Evolutionary conservation across 1,139 yeast genomes (phyloP).

Genomic region (Yamadazyma taylorii): DNA sequence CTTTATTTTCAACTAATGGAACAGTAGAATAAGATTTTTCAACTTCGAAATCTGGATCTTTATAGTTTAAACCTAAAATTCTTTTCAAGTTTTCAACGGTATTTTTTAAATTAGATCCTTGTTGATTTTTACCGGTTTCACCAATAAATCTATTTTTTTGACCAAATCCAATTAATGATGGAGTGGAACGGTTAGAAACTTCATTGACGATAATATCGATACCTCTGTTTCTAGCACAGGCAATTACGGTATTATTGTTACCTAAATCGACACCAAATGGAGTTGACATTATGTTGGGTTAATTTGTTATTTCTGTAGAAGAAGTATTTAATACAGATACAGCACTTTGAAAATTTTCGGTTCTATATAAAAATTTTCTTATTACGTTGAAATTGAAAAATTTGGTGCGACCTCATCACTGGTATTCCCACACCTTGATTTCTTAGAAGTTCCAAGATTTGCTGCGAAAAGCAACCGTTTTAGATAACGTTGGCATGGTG

Average conservation of each 20-base stretch:
- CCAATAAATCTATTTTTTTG: constrained; percentile 87
- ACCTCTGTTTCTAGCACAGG: constrained; percentile 98
- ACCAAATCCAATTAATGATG: constrained; percentile 93
- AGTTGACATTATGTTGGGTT: constrained; percentile 49
- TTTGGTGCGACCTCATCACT: neutral
- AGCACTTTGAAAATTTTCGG: too few species aligned
- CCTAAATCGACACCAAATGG: constrained; percentile 99
- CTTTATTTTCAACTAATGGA: constrained; percentile 65
- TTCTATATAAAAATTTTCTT: constrained; percentile 1
- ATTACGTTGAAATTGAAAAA: neutral
- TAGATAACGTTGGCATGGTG: neutral
- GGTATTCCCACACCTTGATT: neutral
- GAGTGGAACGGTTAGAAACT: constrained; percentile 96
- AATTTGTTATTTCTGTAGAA: neutral
- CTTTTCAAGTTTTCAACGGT: constrained; percentile 94
- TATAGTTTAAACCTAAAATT: constrained; percentile 73
- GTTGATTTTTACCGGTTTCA: constrained; percentile 94
- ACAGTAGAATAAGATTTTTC: constrained; percentile 76
- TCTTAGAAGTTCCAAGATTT: constrained; percentile 3
- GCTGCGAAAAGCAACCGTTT: constrained; percentile 2
- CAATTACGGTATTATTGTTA: constrained; percentile 88
- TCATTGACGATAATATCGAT: constrained; percentile 97
- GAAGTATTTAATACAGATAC: too few species aligned
- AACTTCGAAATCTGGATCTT: constrained; percentile 74
- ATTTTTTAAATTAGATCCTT: constrained; percentile 92